phyloP scores from a whole-genome alignment of 139 green algal species.

The Coelastrella sp. region DNA sequence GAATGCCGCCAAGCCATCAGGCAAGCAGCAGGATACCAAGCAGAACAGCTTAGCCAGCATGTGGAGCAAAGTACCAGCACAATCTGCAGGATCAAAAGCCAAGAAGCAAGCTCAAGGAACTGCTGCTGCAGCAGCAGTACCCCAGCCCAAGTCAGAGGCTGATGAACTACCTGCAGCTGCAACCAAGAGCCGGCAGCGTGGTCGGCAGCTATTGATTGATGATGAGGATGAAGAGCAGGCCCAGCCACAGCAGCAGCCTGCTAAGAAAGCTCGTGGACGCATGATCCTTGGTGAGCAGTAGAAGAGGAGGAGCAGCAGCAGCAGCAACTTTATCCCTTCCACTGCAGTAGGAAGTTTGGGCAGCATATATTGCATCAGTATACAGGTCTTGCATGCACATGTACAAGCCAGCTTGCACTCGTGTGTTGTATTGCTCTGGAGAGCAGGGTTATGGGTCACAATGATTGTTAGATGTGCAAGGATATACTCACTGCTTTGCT shows the following conservation, averaged over 20 bases:
- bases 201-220: conserved; percentile 33
- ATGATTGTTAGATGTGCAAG: no score
- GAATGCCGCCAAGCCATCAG: background rate
- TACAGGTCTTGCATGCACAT: no score
- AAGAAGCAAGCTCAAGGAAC: background rate
- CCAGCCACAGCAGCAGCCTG: conserved; percentile 9
- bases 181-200: background rate
- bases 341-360: no score
- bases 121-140: conserved; percentile 21
- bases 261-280: background rate
- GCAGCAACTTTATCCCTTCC: no score
- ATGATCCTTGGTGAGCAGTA: conserved; percentile 4
- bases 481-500: no score
- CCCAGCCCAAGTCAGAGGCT: background rate
- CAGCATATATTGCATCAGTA: background rate
- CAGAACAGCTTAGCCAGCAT: background rate
- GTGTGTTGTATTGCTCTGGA: no score
- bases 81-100: conserved; percentile 31
- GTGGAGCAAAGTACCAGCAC: conserved; percentile 19
- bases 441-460: no score
- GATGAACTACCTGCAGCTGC: conserved; percentile 3
- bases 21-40: background rate
- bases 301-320: no score
- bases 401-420: no score
- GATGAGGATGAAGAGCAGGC: conserved; percentile 23